Evolutionary conservation across 169 alveolate genomes (phyloP), one percentile per base, ranked within the genome.

Genomic region (Babesia bigemina): DNA sequence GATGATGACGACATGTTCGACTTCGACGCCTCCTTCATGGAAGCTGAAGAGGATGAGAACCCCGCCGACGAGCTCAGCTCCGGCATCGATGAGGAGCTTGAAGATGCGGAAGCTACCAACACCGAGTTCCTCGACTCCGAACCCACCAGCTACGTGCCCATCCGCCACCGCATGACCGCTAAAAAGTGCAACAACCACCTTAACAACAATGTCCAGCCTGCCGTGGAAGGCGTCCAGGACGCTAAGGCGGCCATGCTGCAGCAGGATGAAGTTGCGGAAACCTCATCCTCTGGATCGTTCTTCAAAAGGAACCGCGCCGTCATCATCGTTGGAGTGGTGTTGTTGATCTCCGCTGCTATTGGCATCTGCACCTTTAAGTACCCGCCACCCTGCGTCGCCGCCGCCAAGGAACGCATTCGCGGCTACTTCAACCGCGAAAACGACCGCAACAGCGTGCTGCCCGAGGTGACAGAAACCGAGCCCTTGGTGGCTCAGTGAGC

Each of bases 401-500:
- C 2, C 7, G 26, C 45, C 2, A 67, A 67, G 53, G 55, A 67
- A 14, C 53, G 65, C 58, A 28, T 52, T 6, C 6, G 6, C 16
- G 28, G 17, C 11, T 33, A 16, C 14, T 67, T 29, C 76, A 24
- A 58, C 28, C 21, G 65, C 45, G n/a, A n/a, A 26, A 39, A 19
- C 33, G 66, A 28, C 28, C 16, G 60, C 55, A 29, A 28, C n/a
- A 17, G 66, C 16, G 66, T 33, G 7, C 53, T 67, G 10, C 76
- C 76, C n/a, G 58, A 53, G 53, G 45, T 26, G n/a, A 22, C 21
- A 0, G 76, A 67, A 22, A 6, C 63, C 4, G 76, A 50, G 33
- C 76, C 76, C 9, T 49, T 67, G 19, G 66, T 67, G 19, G 55
- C 63, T 9, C 17, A 50, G 56, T 50, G 50, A 55, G 63, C 50